phyloP scores from a whole-genome alignment of 768 basidiomycete genomes.

The Leccinum subtestaceum region DNA sequence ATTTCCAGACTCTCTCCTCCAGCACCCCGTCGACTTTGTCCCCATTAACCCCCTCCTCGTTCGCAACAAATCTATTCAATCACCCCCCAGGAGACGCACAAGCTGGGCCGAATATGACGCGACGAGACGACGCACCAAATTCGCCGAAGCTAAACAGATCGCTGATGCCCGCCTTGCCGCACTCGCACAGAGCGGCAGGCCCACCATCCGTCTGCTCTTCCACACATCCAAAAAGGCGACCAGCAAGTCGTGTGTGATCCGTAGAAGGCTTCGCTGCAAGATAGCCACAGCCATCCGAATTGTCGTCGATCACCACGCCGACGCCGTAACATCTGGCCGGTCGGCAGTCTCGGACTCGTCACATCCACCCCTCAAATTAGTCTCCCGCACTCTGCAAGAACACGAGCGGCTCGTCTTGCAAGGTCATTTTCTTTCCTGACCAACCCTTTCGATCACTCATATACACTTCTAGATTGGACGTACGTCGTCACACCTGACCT shows the following conservation, averaged over 20 bases:
- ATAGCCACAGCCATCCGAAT: constrained; percentile 16
- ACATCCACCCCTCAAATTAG: constrained; percentile 8
- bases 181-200: constrained; percentile 8
- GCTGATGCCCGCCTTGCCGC: constrained; percentile 5
- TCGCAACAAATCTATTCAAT: neutral
- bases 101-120: neutral
- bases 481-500: constrained; percentile 27
- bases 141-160: constrained; percentile 1
- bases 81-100: neutral
- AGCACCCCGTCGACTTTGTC: neutral
- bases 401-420: constrained; percentile 5
- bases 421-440: constrained; percentile 14
- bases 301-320: constrained; percentile 17
- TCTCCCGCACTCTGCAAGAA: neutral
- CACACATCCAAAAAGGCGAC: constrained; percentile 24
- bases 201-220: constrained; percentile 18
- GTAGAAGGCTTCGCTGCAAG: constrained; percentile 22
- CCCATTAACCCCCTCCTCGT: constrained; percentile 20
- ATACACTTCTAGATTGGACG: constrained; percentile 22
- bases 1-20: neutral
- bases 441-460: neutral
- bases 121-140: neutral
- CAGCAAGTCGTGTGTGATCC: constrained; percentile 24
- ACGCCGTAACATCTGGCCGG: neutral
- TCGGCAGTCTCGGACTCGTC: neutral